These are phyloP conservation scores for Tolypocladium pustulatum DNA, from an alignment of 2,329 filamentous ascomycete species.

Conservation along the genomic window DNA sequence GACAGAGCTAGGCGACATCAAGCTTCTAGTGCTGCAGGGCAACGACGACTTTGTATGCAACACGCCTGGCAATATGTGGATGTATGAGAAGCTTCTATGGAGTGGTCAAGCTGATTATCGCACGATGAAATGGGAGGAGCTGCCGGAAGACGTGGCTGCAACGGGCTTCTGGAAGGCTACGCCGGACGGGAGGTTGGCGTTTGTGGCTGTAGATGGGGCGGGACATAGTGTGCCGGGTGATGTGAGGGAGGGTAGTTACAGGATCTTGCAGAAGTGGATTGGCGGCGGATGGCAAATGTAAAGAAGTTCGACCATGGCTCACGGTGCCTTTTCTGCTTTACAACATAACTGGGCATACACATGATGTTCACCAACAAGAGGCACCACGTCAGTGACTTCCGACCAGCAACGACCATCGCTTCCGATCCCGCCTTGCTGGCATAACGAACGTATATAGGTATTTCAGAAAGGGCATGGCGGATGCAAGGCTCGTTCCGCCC, in stretches of 20 bases:
- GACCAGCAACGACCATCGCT: too few relatives aligned
- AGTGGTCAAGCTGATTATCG: slow-evolving; percentile 30
- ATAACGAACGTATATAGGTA: too few relatives aligned
- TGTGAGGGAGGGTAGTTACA: slow-evolving; percentile 6
- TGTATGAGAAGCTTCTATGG: slow-evolving; percentile 30
- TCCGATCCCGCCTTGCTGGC: too few relatives aligned
- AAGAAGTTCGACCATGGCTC: too few relatives aligned
- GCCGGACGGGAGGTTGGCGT: slow-evolving; percentile 4
- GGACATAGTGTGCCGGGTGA: slow-evolving; percentile 27
- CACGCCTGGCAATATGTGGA: slow-evolving; percentile 15
- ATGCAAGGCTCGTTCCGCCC: too few relatives aligned
- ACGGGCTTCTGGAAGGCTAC: slow-evolving; percentile 6
- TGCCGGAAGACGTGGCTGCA: not conserved
- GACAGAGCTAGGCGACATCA: not conserved
- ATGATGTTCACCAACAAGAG: too few relatives aligned
- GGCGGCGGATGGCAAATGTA: not conserved
- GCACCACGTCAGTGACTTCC: too few relatives aligned
- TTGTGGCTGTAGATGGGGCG: slow-evolving; percentile 21
- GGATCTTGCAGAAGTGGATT: slow-evolving; percentile 10
- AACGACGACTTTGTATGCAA: slow-evolving; percentile 9
- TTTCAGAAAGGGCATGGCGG: too few relatives aligned
- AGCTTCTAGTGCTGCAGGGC: not conserved
- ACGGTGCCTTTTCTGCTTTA: too few relatives aligned
- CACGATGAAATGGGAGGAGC: slow-evolving; percentile 11
- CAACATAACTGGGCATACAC: too few relatives aligned